Evolutionary conservation across 2,329 filamentous ascomycete genomes (phyloP).

Genomic region (Tolypocladium inflatum): DNA sequence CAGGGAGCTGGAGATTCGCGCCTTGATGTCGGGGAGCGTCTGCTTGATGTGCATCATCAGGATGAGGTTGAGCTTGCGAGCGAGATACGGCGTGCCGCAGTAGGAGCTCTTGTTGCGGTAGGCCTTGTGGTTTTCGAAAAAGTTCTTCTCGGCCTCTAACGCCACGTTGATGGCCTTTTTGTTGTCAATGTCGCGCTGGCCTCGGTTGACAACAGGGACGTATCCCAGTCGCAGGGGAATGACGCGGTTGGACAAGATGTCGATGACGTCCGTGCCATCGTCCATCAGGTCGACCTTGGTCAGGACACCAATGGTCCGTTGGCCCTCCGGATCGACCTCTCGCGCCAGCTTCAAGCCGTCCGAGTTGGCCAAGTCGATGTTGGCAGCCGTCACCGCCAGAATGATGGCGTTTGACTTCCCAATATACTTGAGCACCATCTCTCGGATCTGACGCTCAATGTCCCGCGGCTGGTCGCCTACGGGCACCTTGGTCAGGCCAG

Average conservation of each 20-base stretch:
- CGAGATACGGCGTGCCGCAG: slow-evolving; percentile 94
- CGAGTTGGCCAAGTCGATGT: slow-evolving; percentile 97
- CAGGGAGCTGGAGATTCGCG: slow-evolving; percentile 84
- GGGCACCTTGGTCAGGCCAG: slow-evolving; percentile 91
- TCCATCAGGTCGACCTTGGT: slow-evolving; percentile 99
- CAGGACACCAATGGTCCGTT: slow-evolving; percentile 94
- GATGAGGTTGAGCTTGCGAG: slow-evolving; percentile 94
- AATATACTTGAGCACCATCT: slow-evolving; percentile 99
- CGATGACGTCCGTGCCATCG: slow-evolving; percentile 94
- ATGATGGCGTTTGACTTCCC: slow-evolving; percentile 98
- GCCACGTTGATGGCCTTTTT: slow-evolving; percentile 89
- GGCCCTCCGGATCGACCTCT: slow-evolving; percentile 94
- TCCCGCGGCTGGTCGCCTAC: slow-evolving; percentile 94
- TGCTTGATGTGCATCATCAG: slow-evolving; percentile 99
- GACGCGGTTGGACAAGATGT: slow-evolving; percentile 94
- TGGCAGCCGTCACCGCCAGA: slow-evolving; percentile 89
- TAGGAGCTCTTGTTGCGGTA: slow-evolving; percentile 98
- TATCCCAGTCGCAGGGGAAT: slow-evolving; percentile 93
- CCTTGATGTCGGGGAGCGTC: slow-evolving; percentile 96
- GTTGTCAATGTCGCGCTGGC: slow-evolving; percentile 96
- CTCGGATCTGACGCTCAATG: slow-evolving; percentile 91
- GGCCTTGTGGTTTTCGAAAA: slow-evolving; percentile 97
- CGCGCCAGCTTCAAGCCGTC: slow-evolving; percentile 93
- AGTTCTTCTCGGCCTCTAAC: slow-evolving; percentile 88
- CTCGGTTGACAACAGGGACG: slow-evolving; percentile 94